Conservation (phyloP, 2,329 filamentous ascomycete genomes). For the Drechmeria coniospora region DNA sequence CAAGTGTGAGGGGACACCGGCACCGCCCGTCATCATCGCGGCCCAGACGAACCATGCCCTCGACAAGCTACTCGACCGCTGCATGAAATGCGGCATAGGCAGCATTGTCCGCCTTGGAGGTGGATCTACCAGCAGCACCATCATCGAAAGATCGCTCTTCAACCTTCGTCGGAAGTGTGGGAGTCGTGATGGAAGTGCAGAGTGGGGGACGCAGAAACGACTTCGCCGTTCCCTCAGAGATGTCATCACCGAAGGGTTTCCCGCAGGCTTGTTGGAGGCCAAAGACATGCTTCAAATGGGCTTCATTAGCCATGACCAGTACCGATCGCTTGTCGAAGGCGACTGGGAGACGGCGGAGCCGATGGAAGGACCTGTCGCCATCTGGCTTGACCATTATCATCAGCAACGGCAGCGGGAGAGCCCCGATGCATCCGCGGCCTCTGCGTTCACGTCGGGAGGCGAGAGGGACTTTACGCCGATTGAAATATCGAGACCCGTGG, state of each 20-base stretch:
- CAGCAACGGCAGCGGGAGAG: too few species aligned
- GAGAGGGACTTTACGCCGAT: conserved; percentile 1
- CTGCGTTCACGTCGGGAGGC: too few species aligned
- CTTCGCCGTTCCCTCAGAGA: conserved; percentile 4
- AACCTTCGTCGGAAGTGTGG: conserved; percentile 40
- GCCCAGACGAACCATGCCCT: conserved; percentile 86
- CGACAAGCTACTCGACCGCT: conserved; percentile 59
- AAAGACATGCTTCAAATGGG: conserved; percentile 35
- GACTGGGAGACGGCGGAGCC: conserved; percentile 13
- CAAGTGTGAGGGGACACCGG: not conserved
- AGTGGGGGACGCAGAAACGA: conserved; percentile 3
- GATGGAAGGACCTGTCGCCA: conserved; percentile 1
- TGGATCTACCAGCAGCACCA: conserved; percentile 47
- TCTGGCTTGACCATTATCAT: conserved; percentile 7
- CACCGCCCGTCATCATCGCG: conserved; percentile 57
- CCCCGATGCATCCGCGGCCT: too few species aligned
- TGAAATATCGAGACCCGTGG: conserved; percentile 1
- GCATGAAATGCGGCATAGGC: conserved; percentile 32
- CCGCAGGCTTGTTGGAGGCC: conserved; percentile 32
- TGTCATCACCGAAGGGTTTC: conserved; percentile 14
- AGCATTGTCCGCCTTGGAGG: conserved; percentile 49
- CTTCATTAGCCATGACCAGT: conserved; percentile 48
- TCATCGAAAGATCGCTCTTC: conserved; percentile 52
- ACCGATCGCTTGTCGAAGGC: conserved; percentile 41
- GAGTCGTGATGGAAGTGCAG: too few species aligned